Evolutionary conservation across 306 rosid species (phyloP), one percentile per base, ranked within the genome.

Genomic region (Calophaca sinica): DNA sequence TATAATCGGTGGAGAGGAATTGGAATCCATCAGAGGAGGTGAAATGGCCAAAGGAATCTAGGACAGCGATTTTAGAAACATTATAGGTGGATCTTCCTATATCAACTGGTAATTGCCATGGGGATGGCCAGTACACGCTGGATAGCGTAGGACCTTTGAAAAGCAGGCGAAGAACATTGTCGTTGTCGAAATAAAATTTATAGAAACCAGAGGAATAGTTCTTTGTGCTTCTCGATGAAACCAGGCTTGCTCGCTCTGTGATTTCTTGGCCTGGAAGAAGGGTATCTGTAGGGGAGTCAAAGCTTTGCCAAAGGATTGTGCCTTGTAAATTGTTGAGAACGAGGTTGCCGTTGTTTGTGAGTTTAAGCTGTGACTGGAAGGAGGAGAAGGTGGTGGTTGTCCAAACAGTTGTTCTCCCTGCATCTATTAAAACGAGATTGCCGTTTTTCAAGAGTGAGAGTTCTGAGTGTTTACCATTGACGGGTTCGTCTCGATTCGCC

Each of bases 401-500:
- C 96, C 93, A 90, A 20, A 83, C 10, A 0, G 52, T 44, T 62
- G 48, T 75, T 42, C 63, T 51, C 5, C 78, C 72, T 1, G 87
- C 90, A 15, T 88, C 91, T 2, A 29, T 70, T 36, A 88, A 41
- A 28, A 86, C 53, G 20, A 90, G 83, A n/a, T 85, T 78, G 4
- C 91, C 87, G n/a, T 80, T 42, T 32, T 70, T 80, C 2, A 14
- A 61, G 48, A 90, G 82, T 1, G 79, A 46, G 5, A 90, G 64
- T 53, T 41, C 44, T 1, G 93, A 88, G 54, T 31, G 46, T 84
- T 73, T 81, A 1, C 88, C 89, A 8, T 90, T 86, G 1, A 86
- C 88, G 0, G 88, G 93, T 5, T 50, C 15, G 72, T 86, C 86
- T 0, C 93, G 79, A 29, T 88, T 88, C 0, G 93, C 93, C 82